Percentiles rank a stretch among this genome's conserved stretches.
Evolutionary conservation across 306 rosid species (phyloP).

Genomic region (Sicyos edulis): DNA sequence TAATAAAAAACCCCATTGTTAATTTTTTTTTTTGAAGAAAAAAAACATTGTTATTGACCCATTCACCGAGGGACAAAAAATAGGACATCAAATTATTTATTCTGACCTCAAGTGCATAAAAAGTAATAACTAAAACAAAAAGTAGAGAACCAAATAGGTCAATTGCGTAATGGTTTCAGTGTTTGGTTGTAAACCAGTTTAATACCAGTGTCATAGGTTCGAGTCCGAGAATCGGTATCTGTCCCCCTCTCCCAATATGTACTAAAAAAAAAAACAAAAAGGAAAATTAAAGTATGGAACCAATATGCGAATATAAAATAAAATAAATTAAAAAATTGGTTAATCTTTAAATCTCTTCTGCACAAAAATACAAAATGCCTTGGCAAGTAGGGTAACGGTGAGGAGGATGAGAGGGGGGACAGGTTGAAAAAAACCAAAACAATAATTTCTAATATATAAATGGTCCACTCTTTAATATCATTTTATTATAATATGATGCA

Average conservation of each 20-base stretch:
- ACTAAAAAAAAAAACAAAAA: too few relatives aligned
- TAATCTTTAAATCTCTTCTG: not conserved
- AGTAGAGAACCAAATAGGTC: too few relatives aligned
- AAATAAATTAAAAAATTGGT: not conserved
- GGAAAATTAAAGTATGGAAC: not conserved
- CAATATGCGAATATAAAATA: not conserved
- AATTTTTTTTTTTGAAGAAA: too few relatives aligned
- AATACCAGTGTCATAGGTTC: too few relatives aligned
- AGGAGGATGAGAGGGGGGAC: conserved; percentile 3
- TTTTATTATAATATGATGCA: not conserved
- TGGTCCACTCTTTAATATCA: not conserved
- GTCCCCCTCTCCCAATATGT: too few relatives aligned
- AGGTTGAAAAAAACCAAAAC: not conserved
- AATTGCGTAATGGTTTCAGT: too few relatives aligned
- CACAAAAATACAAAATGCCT: not conserved
- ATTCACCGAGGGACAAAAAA: not conserved
- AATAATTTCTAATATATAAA: not conserved
- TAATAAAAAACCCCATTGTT: too few relatives aligned
- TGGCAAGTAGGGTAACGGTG: not conserved
- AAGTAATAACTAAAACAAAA: not conserved
- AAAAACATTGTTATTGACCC: too few relatives aligned
- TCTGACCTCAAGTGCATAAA: not conserved
- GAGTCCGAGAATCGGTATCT: too few relatives aligned
- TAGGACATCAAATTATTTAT: not conserved
- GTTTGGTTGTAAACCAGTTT: too few relatives aligned